Conservation (phyloP, 768 basidiomycete species). For the Auriculariales sp. region DNA sequence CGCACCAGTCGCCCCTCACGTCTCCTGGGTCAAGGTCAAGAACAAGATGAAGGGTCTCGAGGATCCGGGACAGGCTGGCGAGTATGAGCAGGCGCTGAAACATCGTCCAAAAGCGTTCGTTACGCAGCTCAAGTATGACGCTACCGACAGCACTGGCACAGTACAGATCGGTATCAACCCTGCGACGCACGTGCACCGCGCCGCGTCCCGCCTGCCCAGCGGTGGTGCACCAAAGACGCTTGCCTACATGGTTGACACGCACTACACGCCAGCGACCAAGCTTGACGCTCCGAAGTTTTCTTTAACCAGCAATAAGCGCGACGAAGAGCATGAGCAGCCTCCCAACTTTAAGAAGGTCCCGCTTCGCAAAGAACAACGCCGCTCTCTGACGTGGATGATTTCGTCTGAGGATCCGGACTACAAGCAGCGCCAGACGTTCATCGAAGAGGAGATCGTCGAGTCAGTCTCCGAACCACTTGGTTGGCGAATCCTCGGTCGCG, state of each 20-base stretch:
- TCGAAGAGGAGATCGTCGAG: slow-evolving; percentile 92
- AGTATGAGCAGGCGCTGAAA: slow-evolving; percentile 81
- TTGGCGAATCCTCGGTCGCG: slow-evolving; percentile 91
- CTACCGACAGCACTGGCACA: slow-evolving; percentile 42
- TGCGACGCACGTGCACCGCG: slow-evolving; percentile 76
- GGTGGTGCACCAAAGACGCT: slow-evolving; percentile 31
- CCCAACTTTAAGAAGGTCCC: slow-evolving; percentile 60
- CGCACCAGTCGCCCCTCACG: slow-evolving; percentile 60
- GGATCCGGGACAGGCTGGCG: slow-evolving; percentile 73
- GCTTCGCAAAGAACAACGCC: slow-evolving; percentile 74
- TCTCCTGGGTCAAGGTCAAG: slow-evolving; percentile 55
- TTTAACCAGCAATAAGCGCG: slow-evolving; percentile 61
- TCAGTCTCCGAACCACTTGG: slow-evolving; percentile 73
- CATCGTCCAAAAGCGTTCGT: slow-evolving; percentile 74
- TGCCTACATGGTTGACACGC: slow-evolving; percentile 74
- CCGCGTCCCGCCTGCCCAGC: slow-evolving; percentile 61
- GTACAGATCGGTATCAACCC: slow-evolving; percentile 83
- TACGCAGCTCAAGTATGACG: slow-evolving; percentile 61
- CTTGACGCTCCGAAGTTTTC: slow-evolving; percentile 47
- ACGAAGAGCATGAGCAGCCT: slow-evolving; percentile 60
- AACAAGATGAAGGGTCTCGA: slow-evolving; percentile 61
- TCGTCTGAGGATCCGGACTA: slow-evolving; percentile 51
- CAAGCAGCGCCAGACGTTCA: slow-evolving; percentile 37
- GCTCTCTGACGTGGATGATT: slow-evolving; percentile 90
- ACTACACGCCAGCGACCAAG: slow-evolving; percentile 52